These are phyloP conservation scores for Lactarius deliciosus DNA, from an alignment of 768 basidiomycete genomes.

Conservation along the genomic window DNA sequence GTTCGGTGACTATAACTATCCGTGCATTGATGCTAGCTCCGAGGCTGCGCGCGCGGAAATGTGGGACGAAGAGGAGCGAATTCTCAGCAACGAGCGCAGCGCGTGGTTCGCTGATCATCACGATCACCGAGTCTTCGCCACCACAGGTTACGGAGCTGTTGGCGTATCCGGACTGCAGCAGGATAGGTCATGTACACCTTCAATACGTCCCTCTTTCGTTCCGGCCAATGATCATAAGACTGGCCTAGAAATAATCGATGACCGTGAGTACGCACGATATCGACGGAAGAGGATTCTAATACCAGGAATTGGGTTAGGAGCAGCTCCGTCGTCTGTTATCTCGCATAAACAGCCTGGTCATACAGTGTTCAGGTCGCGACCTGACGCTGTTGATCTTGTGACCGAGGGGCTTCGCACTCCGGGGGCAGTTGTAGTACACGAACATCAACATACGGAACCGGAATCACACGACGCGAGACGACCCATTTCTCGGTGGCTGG, in stretches of 20 bases:
- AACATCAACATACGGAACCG: conserved; percentile 66
- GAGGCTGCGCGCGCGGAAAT: conserved; percentile 63
- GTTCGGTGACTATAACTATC: conserved; percentile 91
- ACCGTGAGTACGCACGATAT: conserved; percentile 43
- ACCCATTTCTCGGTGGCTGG: conserved; percentile 52
- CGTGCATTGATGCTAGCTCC: conserved; percentile 83
- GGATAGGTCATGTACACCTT: conserved; percentile 10
- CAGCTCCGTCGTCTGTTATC: conserved; percentile 24
- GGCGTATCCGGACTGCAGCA: conserved; percentile 24
- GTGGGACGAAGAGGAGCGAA: conserved; percentile 86
- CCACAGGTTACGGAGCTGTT: conserved; percentile 59
- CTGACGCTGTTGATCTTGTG: conserved; percentile 88
- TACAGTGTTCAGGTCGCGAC: conserved; percentile 29
- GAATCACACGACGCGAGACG: conserved; percentile 41
- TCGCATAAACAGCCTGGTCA: conserved; percentile 4
- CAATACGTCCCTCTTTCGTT: conserved; percentile 27
- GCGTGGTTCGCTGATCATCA: conserved; percentile 68
- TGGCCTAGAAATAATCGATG: conserved; percentile 38
- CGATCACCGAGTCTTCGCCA: conserved; percentile 36
- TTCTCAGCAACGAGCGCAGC: conserved; percentile 70
- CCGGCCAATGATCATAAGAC: conserved; percentile 49
- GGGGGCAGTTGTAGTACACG: conserved; percentile 50
- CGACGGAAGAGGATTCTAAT: conserved; percentile 44
- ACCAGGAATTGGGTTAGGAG: conserved; percentile 30
- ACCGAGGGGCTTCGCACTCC: conserved; percentile 64